Evolutionary conservation across 2,329 filamentous ascomycete species (phyloP).

Genomic region (Samsoniella hepiali): DNA sequence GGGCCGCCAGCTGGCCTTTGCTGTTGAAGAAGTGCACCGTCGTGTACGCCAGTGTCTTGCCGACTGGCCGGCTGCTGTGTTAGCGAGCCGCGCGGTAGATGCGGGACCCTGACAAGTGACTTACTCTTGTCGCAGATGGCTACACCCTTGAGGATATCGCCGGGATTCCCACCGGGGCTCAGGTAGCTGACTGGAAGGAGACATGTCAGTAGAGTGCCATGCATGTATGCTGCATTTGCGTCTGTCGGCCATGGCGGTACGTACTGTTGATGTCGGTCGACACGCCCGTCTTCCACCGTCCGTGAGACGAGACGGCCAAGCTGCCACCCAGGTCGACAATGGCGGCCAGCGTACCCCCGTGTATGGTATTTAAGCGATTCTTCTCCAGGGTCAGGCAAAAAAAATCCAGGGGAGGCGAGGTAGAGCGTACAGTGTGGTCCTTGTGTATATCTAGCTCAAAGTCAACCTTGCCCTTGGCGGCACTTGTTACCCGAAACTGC

Average conservation of each 20-base stretch:
- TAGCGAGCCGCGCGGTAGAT: neutral
- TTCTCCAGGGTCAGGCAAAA: slow-evolving; percentile 29
- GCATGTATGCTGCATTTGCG: too few species aligned
- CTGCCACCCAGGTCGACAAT: slow-evolving; percentile 67
- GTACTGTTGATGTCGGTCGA: slow-evolving; percentile 63
- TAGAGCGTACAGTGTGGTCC: slow-evolving; percentile 63
- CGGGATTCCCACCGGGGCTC: slow-evolving; percentile 54
- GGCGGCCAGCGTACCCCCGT: slow-evolving; percentile 75
- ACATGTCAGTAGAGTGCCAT: neutral
- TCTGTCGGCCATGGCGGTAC: neutral
- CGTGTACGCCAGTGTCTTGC: slow-evolving; percentile 62
- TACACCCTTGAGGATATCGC: slow-evolving; percentile 53
- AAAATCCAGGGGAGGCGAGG: too few species aligned
- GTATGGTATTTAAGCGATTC: slow-evolving; percentile 74
- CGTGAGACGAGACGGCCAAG: slow-evolving; percentile 62
- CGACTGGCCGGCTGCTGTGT: slow-evolving; percentile 41
- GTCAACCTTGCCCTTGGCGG: slow-evolving; percentile 63
- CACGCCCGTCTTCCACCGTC: slow-evolving; percentile 60
- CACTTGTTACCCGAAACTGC: slow-evolving; percentile 65
- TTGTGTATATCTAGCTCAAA: slow-evolving; percentile 74
- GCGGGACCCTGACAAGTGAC: slow-evolving; percentile 14
- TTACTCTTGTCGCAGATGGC: slow-evolving; percentile 61
- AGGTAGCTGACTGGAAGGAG: slow-evolving; percentile 56
- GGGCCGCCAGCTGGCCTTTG: slow-evolving; percentile 57
- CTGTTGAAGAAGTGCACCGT: slow-evolving; percentile 56